Conservation (phyloP, 441 rosid species). For the Bocquillonia castaneifolia region DNA sequence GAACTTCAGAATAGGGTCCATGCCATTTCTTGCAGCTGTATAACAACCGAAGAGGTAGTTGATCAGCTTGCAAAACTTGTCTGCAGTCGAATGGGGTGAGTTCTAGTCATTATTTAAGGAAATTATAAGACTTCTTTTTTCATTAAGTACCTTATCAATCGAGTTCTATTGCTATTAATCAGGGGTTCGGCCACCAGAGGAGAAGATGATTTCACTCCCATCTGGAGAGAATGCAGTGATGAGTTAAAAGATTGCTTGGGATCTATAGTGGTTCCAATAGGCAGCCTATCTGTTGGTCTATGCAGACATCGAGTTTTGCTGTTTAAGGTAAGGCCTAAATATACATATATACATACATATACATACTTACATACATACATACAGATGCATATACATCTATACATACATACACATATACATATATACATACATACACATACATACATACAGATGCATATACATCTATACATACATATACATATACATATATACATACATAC, state of each 20-base stretch:
- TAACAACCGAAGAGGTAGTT: constrained; percentile 78
- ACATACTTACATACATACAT: too few species aligned
- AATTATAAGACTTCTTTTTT: constrained; percentile 16
- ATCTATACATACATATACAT: too few species aligned
- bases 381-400: too few species aligned
- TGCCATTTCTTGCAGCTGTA: constrained; percentile 61
- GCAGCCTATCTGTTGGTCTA: constrained; percentile 83
- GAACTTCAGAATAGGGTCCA: constrained; percentile 78
- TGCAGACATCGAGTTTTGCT: constrained; percentile 96
- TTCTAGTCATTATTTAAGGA: constrained; percentile 24
- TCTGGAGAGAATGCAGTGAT: constrained; percentile 75
- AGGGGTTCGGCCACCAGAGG: constrained; percentile 66
- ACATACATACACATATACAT: too few species aligned
- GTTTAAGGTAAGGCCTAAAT: constrained; percentile 68
- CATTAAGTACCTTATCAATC: constrained; percentile 18
- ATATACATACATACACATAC: too few species aligned
- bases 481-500: too few species aligned
- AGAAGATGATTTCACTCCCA: constrained; percentile 64
- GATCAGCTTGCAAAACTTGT: constrained; percentile 93
- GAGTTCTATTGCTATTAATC: constrained; percentile 26
- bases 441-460: too few species aligned
- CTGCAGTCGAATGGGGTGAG: constrained; percentile 91
- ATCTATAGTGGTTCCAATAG: constrained; percentile 80
- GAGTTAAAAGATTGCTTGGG: constrained; percentile 76
- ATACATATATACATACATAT: too few species aligned